These are phyloP conservation scores for Sequoia sempervirens DNA, from an alignment of 75 land plant species.

Conservation along the genomic window DNA sequence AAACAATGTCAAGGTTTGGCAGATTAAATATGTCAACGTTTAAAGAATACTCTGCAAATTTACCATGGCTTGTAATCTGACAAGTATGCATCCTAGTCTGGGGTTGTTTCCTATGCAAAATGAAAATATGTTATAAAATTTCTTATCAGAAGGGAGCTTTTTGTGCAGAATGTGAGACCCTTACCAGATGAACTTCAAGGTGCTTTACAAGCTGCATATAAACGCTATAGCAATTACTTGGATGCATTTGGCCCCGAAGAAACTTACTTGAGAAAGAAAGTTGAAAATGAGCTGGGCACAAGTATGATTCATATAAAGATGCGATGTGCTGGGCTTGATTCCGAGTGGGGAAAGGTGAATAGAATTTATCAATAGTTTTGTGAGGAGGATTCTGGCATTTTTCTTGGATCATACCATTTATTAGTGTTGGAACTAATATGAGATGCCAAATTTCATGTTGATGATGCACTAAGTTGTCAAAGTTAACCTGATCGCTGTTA, in stretches of 20 bases:
- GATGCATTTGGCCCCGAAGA: conserved; percentile 82
- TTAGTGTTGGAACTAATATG: neutral
- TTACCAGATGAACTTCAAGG: conserved; percentile 49
- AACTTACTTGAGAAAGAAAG: conserved; percentile 77
- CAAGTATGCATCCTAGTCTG: neutral
- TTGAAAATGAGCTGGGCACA: conserved; percentile 80
- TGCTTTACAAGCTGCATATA: conserved; percentile 56
- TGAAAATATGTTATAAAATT: neutral
- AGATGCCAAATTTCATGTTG: neutral
- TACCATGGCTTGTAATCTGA: neutral
- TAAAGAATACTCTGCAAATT: neutral
- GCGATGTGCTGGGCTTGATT: conserved; percentile 68
- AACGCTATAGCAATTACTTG: conserved; percentile 62
- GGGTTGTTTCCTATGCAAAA: neutral
- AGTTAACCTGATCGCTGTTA: neutral
- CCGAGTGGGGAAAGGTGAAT: conserved; percentile 91
- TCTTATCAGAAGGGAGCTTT: neutral
- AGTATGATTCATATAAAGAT: conserved; percentile 70
- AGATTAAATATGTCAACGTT: neutral
- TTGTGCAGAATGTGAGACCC: conserved; percentile 63
- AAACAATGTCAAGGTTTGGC: neutral
- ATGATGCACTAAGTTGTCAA: neutral
- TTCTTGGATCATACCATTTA: neutral
- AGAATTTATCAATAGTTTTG: neutral
- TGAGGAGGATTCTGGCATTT: neutral